These are phyloP conservation scores for Hericium coralloides DNA, from an alignment of 768 basidiomycete genomes.

Conservation along the genomic window DNA sequence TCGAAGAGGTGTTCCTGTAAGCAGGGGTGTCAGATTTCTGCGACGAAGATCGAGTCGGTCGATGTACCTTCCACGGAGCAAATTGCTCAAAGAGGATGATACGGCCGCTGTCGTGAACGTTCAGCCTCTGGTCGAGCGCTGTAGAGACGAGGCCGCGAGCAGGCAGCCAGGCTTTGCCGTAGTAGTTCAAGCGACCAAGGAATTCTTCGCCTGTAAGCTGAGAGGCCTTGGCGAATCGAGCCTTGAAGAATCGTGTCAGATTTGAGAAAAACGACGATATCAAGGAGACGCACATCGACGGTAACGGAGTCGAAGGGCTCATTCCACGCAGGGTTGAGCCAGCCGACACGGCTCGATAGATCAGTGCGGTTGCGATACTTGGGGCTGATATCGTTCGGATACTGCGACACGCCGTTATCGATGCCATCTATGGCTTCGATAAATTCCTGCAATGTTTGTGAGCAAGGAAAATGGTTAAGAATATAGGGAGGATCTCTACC, in stretches of 20 bases:
- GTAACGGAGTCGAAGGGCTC: constrained; percentile 54
- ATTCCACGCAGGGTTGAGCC: constrained; percentile 92
- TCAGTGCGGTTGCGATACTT: constrained; percentile 76
- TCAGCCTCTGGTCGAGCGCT: constrained; percentile 44
- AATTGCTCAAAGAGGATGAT: constrained; percentile 76
- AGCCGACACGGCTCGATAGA: constrained; percentile 72
- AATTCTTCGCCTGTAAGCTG: constrained; percentile 82
- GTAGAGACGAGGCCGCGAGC: constrained; percentile 72
- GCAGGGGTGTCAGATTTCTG: background rate
- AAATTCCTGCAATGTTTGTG: constrained; percentile 51
- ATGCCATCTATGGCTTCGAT: constrained; percentile 92
- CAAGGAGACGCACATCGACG: constrained; percentile 53
- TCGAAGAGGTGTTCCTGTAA: constrained; percentile 83
- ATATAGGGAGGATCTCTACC: constrained; percentile 26
- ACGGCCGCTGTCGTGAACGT: constrained; percentile 61
- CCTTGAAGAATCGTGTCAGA: constrained; percentile 28
- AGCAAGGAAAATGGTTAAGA: background rate
- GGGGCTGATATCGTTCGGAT: constrained; percentile 53
- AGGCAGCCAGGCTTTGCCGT: constrained; percentile 86
- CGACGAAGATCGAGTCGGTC: background rate
- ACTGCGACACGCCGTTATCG: constrained; percentile 91
- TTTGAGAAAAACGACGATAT: background rate
- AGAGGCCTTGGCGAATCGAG: constrained; percentile 73
- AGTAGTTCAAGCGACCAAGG: constrained; percentile 67
- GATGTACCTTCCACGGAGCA: constrained; percentile 77